Conservation (phyloP, 192 early-diverging fungal species). For the Rhizophagus sp. region DNA sequence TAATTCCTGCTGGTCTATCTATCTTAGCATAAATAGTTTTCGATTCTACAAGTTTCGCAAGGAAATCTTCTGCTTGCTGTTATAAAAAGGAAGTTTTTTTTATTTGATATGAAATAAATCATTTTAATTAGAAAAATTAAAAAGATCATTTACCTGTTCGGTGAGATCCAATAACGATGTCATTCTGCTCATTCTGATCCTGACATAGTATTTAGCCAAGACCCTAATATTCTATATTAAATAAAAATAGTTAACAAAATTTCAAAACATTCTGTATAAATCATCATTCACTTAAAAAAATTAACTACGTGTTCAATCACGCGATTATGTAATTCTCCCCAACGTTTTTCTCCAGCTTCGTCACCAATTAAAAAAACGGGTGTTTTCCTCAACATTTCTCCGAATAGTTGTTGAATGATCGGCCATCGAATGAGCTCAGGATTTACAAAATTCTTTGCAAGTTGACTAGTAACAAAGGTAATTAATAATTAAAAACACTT, state of each 20-base stretch:
- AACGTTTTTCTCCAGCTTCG: constrained; percentile 78
- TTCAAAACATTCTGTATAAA: not conserved
- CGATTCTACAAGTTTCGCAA: constrained; percentile 90
- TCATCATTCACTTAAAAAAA: not conserved
- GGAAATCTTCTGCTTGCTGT: constrained; percentile 87
- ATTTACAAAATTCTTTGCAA: constrained; percentile 88
- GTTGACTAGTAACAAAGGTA: constrained; percentile 52
- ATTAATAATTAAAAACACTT: not conserved
- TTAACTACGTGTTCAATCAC: constrained; percentile 89
- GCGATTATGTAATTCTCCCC: constrained; percentile 85
- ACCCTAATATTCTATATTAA: constrained; percentile 83
- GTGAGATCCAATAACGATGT: constrained; percentile 89
- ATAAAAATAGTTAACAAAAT: not conserved
- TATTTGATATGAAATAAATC: not conserved
- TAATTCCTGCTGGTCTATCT: constrained; percentile 88
- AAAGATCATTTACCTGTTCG: constrained; percentile 47
- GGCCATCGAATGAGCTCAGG: constrained; percentile 95
- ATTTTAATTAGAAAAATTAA: not conserved
- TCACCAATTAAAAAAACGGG: constrained; percentile 69
- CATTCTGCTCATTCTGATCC: constrained; percentile 82
- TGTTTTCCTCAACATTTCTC: constrained; percentile 69
- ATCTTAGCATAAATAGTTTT: constrained; percentile 97
- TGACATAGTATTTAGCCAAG: constrained; percentile 93
- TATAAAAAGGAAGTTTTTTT: not conserved
- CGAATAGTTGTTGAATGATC: constrained; percentile 89